Conservation (phyloP, 2,329 filamentous ascomycete species). For the Penicillium fuscoglaucum region DNA sequence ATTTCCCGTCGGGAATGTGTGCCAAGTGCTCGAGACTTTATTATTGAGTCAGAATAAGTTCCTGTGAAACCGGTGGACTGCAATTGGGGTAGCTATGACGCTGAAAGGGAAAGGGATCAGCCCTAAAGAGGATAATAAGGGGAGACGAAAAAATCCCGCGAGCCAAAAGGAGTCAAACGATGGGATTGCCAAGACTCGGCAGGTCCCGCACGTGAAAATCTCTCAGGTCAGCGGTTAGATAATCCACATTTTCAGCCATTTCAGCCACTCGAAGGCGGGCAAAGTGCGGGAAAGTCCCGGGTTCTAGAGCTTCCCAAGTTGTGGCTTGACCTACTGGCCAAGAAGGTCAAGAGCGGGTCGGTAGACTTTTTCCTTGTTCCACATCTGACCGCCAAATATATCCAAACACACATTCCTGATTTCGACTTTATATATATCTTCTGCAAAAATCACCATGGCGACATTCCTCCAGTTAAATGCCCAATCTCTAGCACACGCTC, state of each 20-base stretch:
- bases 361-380: background rate
- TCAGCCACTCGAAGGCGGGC: background rate
- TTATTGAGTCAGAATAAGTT: background rate
- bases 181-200: background rate
- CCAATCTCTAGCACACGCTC: conserved; percentile 22
- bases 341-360: background rate
- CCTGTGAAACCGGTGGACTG: background rate
- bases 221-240: conserved; percentile 2
- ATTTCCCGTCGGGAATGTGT: background rate
- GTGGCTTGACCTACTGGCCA: background rate
- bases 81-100: background rate
- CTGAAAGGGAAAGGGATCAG: background rate
- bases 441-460: conserved; percentile 14
- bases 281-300: background rate
- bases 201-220: conserved; percentile 3
- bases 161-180: background rate
- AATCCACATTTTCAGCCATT: background rate
- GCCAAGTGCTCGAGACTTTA: conserved; percentile 3
- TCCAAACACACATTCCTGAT: conserved; percentile 12
- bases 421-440: conserved; percentile 4
- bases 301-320: background rate
- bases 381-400: conserved; percentile 6
- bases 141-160: background rate
- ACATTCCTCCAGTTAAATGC: conserved; percentile 27
- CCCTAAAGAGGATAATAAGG: background rate